Evolutionary conservation across 2,329 filamentous ascomycete genomes (phyloP).

Genomic region (Apiospora kogelbergensis): DNA sequence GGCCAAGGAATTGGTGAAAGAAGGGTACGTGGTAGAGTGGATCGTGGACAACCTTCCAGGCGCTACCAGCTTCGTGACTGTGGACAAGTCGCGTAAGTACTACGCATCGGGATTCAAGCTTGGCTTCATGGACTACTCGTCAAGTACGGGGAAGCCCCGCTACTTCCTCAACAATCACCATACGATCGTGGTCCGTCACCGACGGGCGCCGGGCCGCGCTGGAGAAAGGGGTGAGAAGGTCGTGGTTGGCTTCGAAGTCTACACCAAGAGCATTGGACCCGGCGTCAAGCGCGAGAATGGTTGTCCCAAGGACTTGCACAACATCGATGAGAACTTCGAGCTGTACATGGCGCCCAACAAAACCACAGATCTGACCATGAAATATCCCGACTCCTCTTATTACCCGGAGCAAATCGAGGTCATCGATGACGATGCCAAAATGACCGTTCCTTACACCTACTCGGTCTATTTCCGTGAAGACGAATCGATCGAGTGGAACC

Average conservation of each 20-base stretch:
- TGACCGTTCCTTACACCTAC: constrained; percentile 82
- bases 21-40: constrained; percentile 89
- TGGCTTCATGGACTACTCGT: constrained; percentile 69
- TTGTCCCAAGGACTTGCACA: constrained; percentile 67
- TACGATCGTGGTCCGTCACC: constrained; percentile 79
- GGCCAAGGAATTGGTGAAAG: constrained; percentile 69
- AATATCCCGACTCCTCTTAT: constrained; percentile 61
- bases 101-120: constrained; percentile 90
- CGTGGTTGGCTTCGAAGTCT: constrained; percentile 87
- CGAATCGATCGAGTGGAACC: constrained; percentile 75
- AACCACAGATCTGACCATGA: constrained; percentile 45
- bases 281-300: constrained; percentile 61
- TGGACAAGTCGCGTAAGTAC: constrained; percentile 82
- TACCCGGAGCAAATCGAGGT: constrained; percentile 53
- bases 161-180: constrained; percentile 88
- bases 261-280: constrained; percentile 76
- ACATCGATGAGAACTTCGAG: constrained; percentile 65
- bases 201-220: constrained; percentile 66
- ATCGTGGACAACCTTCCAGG: constrained; percentile 90
- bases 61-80: constrained; percentile 83
- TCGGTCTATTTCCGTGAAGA: constrained; percentile 90
- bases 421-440: constrained; percentile 61
- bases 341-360: constrained; percentile 66
- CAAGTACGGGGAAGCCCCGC: constrained; percentile 57
- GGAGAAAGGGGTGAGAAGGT: constrained; percentile 73